phyloP scores from a whole-genome alignment of 306 rosid species.

The Begonia peltatifolia region DNA sequence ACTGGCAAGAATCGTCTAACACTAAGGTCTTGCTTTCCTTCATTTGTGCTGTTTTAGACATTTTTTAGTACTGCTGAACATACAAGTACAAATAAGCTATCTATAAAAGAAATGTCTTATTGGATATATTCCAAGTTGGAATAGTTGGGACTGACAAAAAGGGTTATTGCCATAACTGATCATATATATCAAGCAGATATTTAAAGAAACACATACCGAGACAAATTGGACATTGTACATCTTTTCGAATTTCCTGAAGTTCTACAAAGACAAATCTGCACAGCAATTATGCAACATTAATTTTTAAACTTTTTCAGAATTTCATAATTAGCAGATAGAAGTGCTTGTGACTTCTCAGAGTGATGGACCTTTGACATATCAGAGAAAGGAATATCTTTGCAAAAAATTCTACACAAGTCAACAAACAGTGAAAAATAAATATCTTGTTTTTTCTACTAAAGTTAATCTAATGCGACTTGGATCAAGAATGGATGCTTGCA shows the following conservation, averaged over 20 bases:
- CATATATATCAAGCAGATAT: constrained; percentile 2
- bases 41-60: too few relatives aligned
- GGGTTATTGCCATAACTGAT: too few relatives aligned
- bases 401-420: not conserved
- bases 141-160: too few relatives aligned
- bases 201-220: constrained; percentile 49
- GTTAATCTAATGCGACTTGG: not conserved
- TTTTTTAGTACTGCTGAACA: too few relatives aligned
- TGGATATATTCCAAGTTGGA: too few relatives aligned
- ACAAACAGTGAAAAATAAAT: not conserved
- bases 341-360: not conserved
- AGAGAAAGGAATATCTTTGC: too few relatives aligned
- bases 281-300: constrained; percentile 10
- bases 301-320: not conserved
- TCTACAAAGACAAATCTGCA: constrained; percentile 53
- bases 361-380: too few relatives aligned
- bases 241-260: constrained; percentile 60
- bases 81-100: too few relatives aligned
- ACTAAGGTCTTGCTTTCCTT: too few relatives aligned
- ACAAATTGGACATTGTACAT: constrained; percentile 94
- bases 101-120: too few relatives aligned
- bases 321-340: not conserved
- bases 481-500: not conserved
- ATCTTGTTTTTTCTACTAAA: not conserved
- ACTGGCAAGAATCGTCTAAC: too few relatives aligned